Evolutionary conservation across 345 rosid genomes (phyloP).

Genomic region (Syzygium aqueum): DNA sequence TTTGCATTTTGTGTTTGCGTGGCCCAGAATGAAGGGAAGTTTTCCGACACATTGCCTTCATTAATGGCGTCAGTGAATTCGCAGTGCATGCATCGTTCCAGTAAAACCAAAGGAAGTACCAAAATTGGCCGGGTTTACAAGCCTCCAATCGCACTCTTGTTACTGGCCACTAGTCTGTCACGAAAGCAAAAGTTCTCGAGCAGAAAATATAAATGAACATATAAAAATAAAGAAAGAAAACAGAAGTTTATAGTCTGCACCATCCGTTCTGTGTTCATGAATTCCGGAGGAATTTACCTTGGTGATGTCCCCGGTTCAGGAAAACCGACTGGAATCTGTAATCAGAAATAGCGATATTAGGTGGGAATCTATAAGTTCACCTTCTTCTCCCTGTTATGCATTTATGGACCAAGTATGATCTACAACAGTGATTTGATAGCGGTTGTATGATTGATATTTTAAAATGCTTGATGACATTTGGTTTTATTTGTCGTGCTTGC

Average conservation of each 20-base stretch:
- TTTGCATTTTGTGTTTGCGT: neutral
- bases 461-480: neutral
- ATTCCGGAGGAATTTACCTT: neutral
- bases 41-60: neutral
- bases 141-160: neutral
- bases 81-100: neutral
- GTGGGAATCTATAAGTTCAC: neutral
- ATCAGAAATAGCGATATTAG: too few species aligned
- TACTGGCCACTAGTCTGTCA: neutral
- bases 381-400: neutral
- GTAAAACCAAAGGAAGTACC: neutral
- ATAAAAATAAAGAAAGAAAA: neutral
- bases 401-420: neutral
- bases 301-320: neutral
- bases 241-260: neutral
- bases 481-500: conserved; percentile 6
- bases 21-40: neutral
- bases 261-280: neutral
- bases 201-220: neutral
- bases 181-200: neutral
- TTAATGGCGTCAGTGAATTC: neutral
- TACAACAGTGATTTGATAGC: neutral
- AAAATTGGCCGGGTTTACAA: neutral
- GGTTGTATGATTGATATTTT: neutral
- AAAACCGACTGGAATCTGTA: neutral